Conservation (phyloP, 2,329 filamentous ascomycete species). For the Hypoxylon sp. region DNA sequence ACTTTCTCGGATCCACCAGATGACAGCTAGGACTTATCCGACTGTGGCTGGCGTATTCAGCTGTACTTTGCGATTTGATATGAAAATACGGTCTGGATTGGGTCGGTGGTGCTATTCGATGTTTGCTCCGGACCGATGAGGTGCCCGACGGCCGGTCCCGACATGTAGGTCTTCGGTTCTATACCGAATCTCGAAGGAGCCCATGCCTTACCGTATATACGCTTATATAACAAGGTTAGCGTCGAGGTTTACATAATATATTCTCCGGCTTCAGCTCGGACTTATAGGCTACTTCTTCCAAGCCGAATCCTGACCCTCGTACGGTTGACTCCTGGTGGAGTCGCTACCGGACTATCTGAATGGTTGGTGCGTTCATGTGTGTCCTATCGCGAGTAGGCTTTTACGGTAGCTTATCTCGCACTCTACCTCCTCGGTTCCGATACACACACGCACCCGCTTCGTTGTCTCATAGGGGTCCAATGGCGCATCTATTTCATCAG, state of each 20-base stretch:
- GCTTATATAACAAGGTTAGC: constrained; percentile 11
- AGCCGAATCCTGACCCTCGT: not conserved
- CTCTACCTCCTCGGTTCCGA: not conserved
- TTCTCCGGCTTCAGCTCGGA: constrained; percentile 4
- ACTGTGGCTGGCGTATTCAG: not conserved
- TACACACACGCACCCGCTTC: not conserved
- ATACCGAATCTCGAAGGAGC: not conserved
- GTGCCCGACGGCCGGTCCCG: not conserved
- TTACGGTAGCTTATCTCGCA: constrained; percentile 1
- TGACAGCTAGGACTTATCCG: not conserved
- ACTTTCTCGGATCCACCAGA: not conserved
- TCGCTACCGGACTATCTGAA: constrained; percentile 3
- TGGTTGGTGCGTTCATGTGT: not conserved
- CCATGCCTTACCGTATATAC: not conserved
- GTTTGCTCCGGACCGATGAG: constrained; percentile 3
- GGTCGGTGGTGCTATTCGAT: not conserved
- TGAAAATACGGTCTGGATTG: not conserved
- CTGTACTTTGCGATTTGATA: not conserved
- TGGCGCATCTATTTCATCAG: not conserved
- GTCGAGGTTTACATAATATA: constrained; percentile 18
- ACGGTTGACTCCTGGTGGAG: not conserved
- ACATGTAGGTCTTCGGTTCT: not conserved
- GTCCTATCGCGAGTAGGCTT: constrained; percentile 7
- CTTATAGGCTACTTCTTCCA: constrained; percentile 2
- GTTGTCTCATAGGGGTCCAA: not conserved